Evolutionary conservation across 768 basidiomycete genomes (phyloP), one percentile per base, ranked within the genome.

Genomic region (Amanita fuliginea): DNA sequence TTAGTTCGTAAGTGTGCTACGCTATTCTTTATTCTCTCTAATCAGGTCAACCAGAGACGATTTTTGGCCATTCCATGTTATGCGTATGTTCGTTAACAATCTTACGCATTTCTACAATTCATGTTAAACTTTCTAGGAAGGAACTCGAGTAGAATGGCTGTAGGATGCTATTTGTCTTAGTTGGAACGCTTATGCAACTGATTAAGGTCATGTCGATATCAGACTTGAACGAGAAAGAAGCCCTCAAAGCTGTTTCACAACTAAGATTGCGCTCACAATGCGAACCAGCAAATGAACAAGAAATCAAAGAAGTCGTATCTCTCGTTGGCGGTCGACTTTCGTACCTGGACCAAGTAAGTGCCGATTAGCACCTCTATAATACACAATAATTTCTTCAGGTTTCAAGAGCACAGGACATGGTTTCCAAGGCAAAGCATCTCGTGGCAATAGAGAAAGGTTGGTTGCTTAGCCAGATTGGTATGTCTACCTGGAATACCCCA

Each of bases 311-410:
- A 53, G 76, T 76, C 0, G 67, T 88, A 10, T 66, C 75, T 9
- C 62, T 82, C 34, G 73, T 90, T 36, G 90, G 92, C 3, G 91
- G 93, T 0, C 70, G 92, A 36, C 72, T 91, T 10, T 76, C 84
- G n/a, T 86, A 82, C 63, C 65, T 96, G 32, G 80, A 76, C 53
- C 80, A 79, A 63, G 73, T 75, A 44, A 41, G 54, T 49, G 22
- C 9, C 19, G 22, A 19, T 21, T 32, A 47, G 14, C 34, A 9
- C 19, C 21, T 16, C 42, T 8, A 14, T 40, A 43, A 16, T 18
- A 44, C 18, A 46, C 8, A 44, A 21, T 24, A 24, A 10, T 3
- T 46, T 36, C 40, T 21, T 14, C 21, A 75, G 73, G 71, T 81
- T 6, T 74, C 83, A 3, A 77, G 74, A 54, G 65, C 80, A 7